Conservation (phyloP, 2,329 filamentous ascomycete genomes). For the Exserohilum turcica region DNA sequence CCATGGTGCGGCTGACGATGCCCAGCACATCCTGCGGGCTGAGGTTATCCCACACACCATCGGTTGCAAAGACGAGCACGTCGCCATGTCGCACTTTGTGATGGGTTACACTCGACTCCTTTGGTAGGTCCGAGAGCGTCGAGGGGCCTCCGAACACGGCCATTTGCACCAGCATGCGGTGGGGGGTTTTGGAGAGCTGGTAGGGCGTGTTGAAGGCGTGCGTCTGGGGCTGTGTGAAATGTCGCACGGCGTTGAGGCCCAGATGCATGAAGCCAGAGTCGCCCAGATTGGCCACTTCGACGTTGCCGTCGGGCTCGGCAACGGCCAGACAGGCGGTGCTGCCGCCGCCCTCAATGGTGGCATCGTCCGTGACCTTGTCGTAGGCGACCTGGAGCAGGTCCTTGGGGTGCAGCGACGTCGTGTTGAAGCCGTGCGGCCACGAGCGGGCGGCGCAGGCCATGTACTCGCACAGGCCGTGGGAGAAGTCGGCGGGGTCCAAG, state of each 20-base stretch:
- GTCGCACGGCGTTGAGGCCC: constrained; percentile 81
- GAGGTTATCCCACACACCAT: constrained; percentile 95
- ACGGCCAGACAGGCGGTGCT: constrained; percentile 92
- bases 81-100: constrained; percentile 85
- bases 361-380: constrained; percentile 76
- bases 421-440: constrained; percentile 52
- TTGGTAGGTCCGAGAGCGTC: constrained; percentile 80
- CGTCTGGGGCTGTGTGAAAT: constrained; percentile 83
- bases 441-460: constrained; percentile 79
- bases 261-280: constrained; percentile 93
- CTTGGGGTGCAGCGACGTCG: constrained; percentile 62
- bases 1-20: constrained; percentile 79
- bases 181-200: constrained; percentile 87
- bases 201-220: constrained; percentile 98
- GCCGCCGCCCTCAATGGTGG: constrained; percentile 76
- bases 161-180: constrained; percentile 76
- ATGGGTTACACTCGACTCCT: constrained; percentile 79
- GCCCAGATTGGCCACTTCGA: constrained; percentile 92
- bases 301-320: constrained; percentile 70
- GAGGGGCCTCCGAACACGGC: constrained; percentile 73
- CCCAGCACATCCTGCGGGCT: constrained; percentile 87
- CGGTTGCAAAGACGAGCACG: constrained; percentile 89
- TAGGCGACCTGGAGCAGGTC: constrained; percentile 83
- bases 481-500: constrained; percentile 93
- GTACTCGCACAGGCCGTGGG: constrained; percentile 88